Conservation (phyloP, 306 rosid genomes). For the Medicago truncatula region DNA sequence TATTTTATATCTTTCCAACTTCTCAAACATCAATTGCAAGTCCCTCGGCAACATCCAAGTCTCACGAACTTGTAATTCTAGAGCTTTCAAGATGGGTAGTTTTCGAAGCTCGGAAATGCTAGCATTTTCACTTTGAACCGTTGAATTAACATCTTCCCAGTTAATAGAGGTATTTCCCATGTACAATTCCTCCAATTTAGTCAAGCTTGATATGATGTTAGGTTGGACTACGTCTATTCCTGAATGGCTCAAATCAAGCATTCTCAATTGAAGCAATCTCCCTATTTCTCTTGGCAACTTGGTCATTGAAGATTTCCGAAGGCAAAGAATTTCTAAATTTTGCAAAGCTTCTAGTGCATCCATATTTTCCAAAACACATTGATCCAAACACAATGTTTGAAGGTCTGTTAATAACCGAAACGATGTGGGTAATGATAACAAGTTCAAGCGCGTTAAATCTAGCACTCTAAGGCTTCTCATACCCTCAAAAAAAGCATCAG, state of each 20-base stretch:
- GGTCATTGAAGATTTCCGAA: neutral
- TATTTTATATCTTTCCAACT: no score
- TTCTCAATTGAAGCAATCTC: neutral
- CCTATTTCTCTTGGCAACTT: neutral
- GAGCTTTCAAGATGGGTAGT: neutral
- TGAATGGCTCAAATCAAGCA: constrained; percentile 7
- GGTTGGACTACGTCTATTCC: constrained; percentile 16
- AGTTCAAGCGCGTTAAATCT: neutral
- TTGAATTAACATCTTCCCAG: no score
- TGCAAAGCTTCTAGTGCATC: neutral
- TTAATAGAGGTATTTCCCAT: neutral
- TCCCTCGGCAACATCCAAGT: no score
- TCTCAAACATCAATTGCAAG: no score
- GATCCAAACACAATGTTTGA: neutral
- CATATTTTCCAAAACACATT: neutral
- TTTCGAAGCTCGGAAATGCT: neutral
- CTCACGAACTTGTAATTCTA: no score
- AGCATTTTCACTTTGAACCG: neutral
- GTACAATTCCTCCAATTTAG: constrained; percentile 9
- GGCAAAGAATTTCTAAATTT: neutral
- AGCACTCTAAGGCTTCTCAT: constrained; percentile 8
- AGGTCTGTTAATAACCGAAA: neutral
- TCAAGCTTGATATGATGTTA: constrained; percentile 14
- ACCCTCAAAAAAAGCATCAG: neutral
- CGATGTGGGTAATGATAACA: neutral